A percentile compares a stretch with the other conserved stretches of the same genome.
Conservation (phyloP, 257 asterid species). For the Solanum acaule region DNA sequence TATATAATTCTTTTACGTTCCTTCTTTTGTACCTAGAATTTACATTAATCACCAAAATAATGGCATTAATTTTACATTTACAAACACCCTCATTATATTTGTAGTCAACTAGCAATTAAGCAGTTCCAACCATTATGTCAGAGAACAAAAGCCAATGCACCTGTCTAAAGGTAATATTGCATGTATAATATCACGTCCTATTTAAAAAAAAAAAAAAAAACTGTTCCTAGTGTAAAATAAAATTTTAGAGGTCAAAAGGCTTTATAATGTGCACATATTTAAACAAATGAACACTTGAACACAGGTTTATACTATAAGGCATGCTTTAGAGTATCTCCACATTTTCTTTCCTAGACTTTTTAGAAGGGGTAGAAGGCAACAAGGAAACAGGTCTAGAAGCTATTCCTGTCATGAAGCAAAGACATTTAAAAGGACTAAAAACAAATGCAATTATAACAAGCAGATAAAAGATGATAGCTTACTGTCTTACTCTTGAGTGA, state of each 20-base stretch:
- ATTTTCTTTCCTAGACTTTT: background rate
- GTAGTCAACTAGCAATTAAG: background rate
- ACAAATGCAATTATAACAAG: background rate
- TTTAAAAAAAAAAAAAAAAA: no score
- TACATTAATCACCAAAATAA: background rate
- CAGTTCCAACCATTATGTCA: background rate
- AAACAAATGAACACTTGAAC: background rate
- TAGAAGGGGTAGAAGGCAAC: background rate
- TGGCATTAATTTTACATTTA: background rate
- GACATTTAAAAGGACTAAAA: background rate
- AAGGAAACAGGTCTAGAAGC: background rate
- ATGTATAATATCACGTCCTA: background rate
- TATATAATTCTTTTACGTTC: slow-evolving; percentile 69
- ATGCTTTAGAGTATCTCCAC: background rate
- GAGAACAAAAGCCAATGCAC: background rate
- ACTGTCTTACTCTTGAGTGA: background rate
- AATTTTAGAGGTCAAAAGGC: background rate
- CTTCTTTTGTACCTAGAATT: slow-evolving; percentile 62
- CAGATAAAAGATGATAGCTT: background rate
- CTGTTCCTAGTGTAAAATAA: background rate
- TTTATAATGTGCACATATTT: background rate
- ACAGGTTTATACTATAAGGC: background rate
- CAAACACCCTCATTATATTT: background rate
- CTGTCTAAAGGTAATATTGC: background rate
- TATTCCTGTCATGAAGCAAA: background rate